Base-by-base conservation (phyloP, 495 filamentous ascomycete species). In the Entonaema liquescens region DNA sequence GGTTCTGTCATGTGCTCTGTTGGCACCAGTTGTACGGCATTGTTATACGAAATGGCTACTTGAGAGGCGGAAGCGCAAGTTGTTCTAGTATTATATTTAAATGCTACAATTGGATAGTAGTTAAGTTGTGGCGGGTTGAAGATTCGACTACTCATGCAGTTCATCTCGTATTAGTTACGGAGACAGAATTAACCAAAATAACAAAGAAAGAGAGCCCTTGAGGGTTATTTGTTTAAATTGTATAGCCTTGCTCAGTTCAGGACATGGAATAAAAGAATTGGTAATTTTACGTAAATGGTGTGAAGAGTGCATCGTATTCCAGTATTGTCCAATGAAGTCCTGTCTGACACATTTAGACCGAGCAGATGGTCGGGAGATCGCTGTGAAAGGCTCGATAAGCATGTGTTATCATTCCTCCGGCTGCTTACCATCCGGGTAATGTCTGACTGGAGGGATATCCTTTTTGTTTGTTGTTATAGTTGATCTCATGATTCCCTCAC, bases 21-120 rank as follows among this genome's bases (percentile, higher is more conserved):
- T 59, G 59, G 59, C 13, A 69, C 59, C 44, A 36, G 17, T 59
- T 29, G 26, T 3, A 40, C 33, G 42, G 42, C 33, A 44, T 55
- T 31, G 23, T 56, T 50, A 52, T 42, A 38, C 42, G 59, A 33
- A 42, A 68, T 38, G 13, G 29, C 35, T 68, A 1, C 57, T n/a
- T 44, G 5, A 7, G 0, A 12, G 33, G 25, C 2, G 26, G 28
- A 17, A 23, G 26, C 42, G 19, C 7, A 15, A n/a, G 9, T 23
- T 33, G 21, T 33, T 50, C 42, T 21, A 29, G 56, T 28, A 9
- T 9, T 28, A n/a, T 42, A 19, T 15, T 64, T 33, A 17, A 26
- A 28, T 26, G 13, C 9, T 29, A 53, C 23, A 15, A 19, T 42
- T 42, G 38, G 38, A 6, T 19, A 12, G 11, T 33, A 9, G 5